Base-by-base conservation (phyloP, 73 alveolate genomes). In the Paramecium primaurelia region DNA sequence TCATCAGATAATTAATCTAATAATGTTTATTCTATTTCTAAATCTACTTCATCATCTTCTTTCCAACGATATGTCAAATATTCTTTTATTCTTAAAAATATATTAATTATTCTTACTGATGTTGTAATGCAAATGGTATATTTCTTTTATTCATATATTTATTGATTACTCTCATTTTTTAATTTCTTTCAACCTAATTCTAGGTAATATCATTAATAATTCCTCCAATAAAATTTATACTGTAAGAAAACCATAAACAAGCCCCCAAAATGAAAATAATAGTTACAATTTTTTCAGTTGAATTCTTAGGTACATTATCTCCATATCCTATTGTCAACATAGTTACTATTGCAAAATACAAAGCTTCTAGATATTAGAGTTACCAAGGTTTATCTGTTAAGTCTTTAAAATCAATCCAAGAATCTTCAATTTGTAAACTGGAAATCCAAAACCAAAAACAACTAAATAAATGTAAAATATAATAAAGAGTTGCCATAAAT, bases 391-490 rank as follows among this genome's bases (percentile, higher is more conserved):
- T 22, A 6, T 73, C 18, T 32, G 20, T 37, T 36, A 73, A 44
- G 18, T 38, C 58, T 38, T 73, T 73, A 34, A 37, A n/a, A 16
- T 30, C 59, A 2, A 73, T 73, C 87, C 87, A 73, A 14, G 87
- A 73, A 12, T 73, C 87, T 34, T 73, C 37, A 1, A 37, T 73
- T 14, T 49, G 12, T 10, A 16, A 20, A 75, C 68, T 75, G 0
- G 88, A 75, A 12, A 75, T 42, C 88, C 88, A 75, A 75, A 75
- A 75, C 68, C 88, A 75, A 75, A 75, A 36, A 75, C 88, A 75
- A 42, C 68, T 36, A 38, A 75, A 75, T n/a, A 75, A 22, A 75
- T 75, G 88, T 20, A 75, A 42, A 6, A 34, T 75, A 38, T 75
- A 75, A 42, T 37, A 38, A 6, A 75, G 59, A 4, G 68, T 34